Conservation (phyloP, 2,329 filamentous ascomycete genomes). For the Cercospora zeina region DNA sequence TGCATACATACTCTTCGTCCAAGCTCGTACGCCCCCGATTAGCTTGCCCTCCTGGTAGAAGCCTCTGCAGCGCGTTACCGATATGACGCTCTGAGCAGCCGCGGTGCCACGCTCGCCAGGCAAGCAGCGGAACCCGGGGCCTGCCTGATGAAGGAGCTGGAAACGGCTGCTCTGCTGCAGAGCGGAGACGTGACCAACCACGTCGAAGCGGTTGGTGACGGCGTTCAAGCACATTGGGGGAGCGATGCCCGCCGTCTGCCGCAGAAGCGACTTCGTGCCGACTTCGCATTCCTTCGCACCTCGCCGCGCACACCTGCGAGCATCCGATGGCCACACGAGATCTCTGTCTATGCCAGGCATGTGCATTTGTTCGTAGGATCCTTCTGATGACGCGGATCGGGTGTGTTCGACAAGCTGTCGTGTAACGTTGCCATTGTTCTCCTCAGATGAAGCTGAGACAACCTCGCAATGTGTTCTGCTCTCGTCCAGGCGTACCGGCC, state of each 20-base stretch:
- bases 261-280: constrained; percentile 1
- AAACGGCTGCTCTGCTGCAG: neutral
- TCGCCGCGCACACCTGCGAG: neutral
- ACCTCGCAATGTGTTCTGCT: neutral
- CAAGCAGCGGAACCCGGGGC: constrained; percentile 3
- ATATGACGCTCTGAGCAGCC: neutral
- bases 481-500: neutral
- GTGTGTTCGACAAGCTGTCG: neutral
- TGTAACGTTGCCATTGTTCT: neutral
- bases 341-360: neutral
- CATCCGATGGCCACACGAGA: neutral
- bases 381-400: neutral
- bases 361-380: neutral
- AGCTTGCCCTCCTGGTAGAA: neutral
- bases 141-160: neutral
- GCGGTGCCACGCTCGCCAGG: constrained; percentile 2
- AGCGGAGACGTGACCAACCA: constrained; percentile 5
- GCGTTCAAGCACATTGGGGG: neutral
- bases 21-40: constrained; percentile 7
- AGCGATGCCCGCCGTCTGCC: neutral
- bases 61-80: neutral
- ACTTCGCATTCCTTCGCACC: neutral
- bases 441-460: neutral
- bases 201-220: neutral
- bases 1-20: neutral